Percentiles rank a stretch among this genome's conserved stretches.
phyloP scores from a whole-genome alignment of 2,329 filamentous ascomycete genomes.

The Diaporthe australafricana region DNA sequence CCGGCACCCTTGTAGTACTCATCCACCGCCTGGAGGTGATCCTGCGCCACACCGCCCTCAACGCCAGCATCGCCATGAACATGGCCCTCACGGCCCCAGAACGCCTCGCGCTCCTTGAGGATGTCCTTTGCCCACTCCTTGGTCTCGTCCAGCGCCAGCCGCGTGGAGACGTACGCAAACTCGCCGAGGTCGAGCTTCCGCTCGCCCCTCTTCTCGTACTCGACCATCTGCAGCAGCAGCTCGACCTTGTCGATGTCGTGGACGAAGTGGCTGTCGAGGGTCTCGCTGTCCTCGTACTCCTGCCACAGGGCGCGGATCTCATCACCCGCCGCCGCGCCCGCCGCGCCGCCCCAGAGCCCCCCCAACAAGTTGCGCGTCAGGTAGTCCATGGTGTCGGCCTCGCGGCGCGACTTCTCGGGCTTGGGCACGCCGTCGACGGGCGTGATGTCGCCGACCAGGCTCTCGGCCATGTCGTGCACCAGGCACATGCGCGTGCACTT shows the following conservation, averaged over 20 bases:
- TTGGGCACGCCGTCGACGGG: slow-evolving; percentile 89
- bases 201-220: slow-evolving; percentile 84
- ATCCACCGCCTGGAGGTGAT: slow-evolving; percentile 56
- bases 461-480: slow-evolving; percentile 97
- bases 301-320: slow-evolving; percentile 88
- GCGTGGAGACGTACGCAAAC: slow-evolving; percentile 82
- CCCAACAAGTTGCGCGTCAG: slow-evolving; percentile 80
- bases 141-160: slow-evolving; percentile 81
- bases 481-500: slow-evolving; percentile 96
- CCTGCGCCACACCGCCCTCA: slow-evolving; percentile 51
- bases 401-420: slow-evolving; percentile 87
- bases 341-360: slow-evolving; percentile 74
- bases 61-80: slow-evolving; percentile 59
- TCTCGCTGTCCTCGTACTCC: slow-evolving; percentile 92
- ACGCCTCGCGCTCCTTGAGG: slow-evolving; percentile 78
- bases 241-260: slow-evolving; percentile 99
- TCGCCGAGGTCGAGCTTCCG: slow-evolving; percentile 82
- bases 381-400: slow-evolving; percentile 92
- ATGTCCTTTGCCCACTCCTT: slow-evolving; percentile 83
- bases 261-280: slow-evolving; percentile 87
- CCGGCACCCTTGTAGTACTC: slow-evolving; percentile 57
- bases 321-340: slow-evolving; percentile 61
- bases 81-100: slow-evolving; percentile 71
- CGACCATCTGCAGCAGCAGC: slow-evolving; percentile 92
- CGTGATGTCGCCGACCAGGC: slow-evolving; percentile 95